Conservation (phyloP, 805 yeast genomes). For the Kockiozyma suomiensis region DNA sequence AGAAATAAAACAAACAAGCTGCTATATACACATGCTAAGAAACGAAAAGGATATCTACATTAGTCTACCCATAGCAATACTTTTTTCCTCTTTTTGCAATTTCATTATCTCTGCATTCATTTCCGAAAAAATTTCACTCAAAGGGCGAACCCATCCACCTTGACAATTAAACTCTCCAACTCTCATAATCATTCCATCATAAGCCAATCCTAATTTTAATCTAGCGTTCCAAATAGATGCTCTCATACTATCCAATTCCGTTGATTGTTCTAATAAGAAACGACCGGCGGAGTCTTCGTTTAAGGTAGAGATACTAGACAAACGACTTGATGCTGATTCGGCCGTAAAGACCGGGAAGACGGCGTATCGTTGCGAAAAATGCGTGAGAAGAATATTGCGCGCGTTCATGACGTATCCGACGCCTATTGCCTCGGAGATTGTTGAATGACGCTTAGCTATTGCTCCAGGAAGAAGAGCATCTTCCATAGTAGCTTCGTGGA, state of each 20-base stretch:
- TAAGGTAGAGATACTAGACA: neutral
- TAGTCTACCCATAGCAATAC: neutral
- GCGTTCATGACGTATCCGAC: slow-evolving; percentile 75
- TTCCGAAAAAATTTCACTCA: slow-evolving; percentile 3
- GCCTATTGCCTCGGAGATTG: slow-evolving; percentile 80
- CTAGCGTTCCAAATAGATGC: slow-evolving; percentile 12
- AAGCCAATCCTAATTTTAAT: slow-evolving; percentile 50
- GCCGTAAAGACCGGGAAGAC: slow-evolving; percentile 30
- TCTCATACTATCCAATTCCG: neutral
- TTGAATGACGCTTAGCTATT: slow-evolving; percentile 76
- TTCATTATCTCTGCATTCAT: slow-evolving; percentile 5
- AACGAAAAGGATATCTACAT: neutral
- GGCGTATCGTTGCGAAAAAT: slow-evolving; percentile 88
- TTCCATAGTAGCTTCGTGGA: slow-evolving; percentile 93
- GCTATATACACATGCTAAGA: neutral
- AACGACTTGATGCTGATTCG: neutral
- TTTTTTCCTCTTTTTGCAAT: neutral
- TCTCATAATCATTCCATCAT: slow-evolving; percentile 63
- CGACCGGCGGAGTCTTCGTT: slow-evolving; percentile 3
- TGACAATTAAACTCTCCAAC: slow-evolving; percentile 48
- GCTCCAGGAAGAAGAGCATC: slow-evolving; percentile 80
- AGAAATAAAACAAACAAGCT: neutral
- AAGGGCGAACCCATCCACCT: slow-evolving; percentile 31
- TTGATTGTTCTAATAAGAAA: neutral
- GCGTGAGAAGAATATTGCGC: slow-evolving; percentile 73